phyloP scores from a whole-genome alignment of 805 yeast species.

The Candida wancherniae region DNA sequence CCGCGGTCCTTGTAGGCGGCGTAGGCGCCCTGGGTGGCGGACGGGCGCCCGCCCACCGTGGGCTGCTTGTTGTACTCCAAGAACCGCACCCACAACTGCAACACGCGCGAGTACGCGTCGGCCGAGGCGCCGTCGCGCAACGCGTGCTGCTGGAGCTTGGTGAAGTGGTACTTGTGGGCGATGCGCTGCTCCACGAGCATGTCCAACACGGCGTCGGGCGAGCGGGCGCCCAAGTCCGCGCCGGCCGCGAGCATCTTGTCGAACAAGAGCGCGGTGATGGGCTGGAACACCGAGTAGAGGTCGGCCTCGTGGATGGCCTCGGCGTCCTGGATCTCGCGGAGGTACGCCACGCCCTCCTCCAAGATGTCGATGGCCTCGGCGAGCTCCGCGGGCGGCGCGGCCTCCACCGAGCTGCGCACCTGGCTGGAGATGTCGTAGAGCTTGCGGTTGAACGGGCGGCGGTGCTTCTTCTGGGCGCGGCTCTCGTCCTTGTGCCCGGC shows the following conservation, averaged over 20 bases:
- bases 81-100: conserved; percentile 31
- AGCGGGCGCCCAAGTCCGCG: conserved; percentile 10
- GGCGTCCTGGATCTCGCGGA: conserved; percentile 32
- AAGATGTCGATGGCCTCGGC: conserved; percentile 33
- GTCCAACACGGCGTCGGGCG: conserved; percentile 21
- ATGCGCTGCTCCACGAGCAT: conserved; percentile 25
- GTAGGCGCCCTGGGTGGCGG: conserved; percentile 6
- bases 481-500: neutral
- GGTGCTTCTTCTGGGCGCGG: conserved; percentile 1
- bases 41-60: conserved; percentile 6
- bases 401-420: conserved; percentile 22
- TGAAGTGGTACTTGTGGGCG: conserved; percentile 32
- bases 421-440: conserved; percentile 33
- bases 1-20: conserved; percentile 11
- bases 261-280: conserved; percentile 21
- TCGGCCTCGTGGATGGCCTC: conserved; percentile 27
- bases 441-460: conserved; percentile 21
- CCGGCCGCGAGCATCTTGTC: conserved; percentile 16
- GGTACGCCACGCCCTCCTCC: conserved; percentile 37
- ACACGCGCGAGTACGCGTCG: conserved; percentile 20
- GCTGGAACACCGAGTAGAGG: conserved; percentile 26
- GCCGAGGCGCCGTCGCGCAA: conserved; percentile 9
- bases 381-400: conserved; percentile 15
- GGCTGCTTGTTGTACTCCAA: conserved; percentile 21
- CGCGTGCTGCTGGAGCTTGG: conserved; percentile 14